Conservation (phyloP, 2,329 filamentous ascomycete genomes). For the Colletotrichum karsti region DNA sequence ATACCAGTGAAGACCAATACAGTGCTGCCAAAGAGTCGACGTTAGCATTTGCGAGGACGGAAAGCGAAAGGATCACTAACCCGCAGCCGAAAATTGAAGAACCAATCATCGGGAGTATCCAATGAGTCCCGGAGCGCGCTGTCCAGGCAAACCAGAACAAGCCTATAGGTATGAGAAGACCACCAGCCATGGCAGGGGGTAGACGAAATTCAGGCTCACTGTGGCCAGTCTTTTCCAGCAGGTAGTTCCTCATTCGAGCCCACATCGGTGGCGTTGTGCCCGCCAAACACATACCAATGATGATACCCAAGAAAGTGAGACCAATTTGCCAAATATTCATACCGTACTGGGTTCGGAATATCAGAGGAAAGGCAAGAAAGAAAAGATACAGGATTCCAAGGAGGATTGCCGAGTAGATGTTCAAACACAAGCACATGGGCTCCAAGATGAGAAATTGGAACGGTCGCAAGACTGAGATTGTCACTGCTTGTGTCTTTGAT, state of each 20-base stretch:
- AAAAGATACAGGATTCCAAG: conserved; percentile 89
- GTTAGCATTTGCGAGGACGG: background rate
- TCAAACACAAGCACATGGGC: conserved; percentile 85
- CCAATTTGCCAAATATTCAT: conserved; percentile 83
- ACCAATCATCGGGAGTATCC: conserved; percentile 64
- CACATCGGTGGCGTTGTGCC: conserved; percentile 71
- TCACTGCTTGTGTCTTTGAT: conserved; percentile 59
- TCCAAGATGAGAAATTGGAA: conserved; percentile 83
- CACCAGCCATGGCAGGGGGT: conserved; percentile 78
- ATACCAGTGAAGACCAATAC: conserved; percentile 83
- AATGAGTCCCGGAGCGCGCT: conserved; percentile 14
- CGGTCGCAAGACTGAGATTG: conserved; percentile 69
- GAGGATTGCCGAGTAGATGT: conserved; percentile 82
- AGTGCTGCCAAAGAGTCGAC: conserved; percentile 55
- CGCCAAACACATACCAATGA: conserved; percentile 71
- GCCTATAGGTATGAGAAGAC: conserved; percentile 78
- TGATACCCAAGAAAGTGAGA: conserved; percentile 76
- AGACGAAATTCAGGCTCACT: conserved; percentile 89
- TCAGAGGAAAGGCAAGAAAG: conserved; percentile 87
- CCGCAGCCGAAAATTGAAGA: conserved; percentile 75
- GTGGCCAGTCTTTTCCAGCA: conserved; percentile 61
- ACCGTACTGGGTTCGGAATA: conserved; percentile 77
- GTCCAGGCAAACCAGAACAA: conserved; percentile 33
- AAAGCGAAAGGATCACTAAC: conserved; percentile 52
- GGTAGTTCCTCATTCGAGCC: conserved; percentile 63